These are phyloP conservation scores for Pulchroboletus neoregius DNA, from an alignment of 1,284 basidiomycete species.

Conservation along the genomic window DNA sequence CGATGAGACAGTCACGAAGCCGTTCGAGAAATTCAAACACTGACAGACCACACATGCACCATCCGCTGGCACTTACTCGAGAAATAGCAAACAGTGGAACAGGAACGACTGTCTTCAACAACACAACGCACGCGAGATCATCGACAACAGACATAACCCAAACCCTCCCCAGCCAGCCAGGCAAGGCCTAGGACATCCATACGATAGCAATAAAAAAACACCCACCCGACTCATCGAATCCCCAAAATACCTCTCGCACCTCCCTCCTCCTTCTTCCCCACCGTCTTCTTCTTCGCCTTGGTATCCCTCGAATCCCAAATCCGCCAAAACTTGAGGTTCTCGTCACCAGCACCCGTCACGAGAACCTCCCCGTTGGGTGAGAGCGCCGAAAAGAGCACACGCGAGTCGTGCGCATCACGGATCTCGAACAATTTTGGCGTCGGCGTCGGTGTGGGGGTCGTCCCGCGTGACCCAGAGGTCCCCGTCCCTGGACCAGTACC, in stretches of 20 bases:
- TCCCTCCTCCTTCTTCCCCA: conserved; percentile 34
- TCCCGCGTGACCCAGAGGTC: conserved; percentile 13
- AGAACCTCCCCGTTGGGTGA: conserved; percentile 87
- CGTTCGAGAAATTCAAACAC: no score
- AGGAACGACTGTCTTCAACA: background rate
- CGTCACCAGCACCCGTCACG: conserved; percentile 87
- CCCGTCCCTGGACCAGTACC: conserved; percentile 22
- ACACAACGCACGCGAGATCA: background rate
- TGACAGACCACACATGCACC: no score
- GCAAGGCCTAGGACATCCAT: background rate
- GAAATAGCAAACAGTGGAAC: no score
- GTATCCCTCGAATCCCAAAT: conserved; percentile 60
- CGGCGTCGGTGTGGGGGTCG: conserved; percentile 16
- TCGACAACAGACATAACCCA: background rate
- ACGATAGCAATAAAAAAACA: background rate
- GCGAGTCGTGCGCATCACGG: conserved; percentile 85
- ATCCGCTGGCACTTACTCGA: no score
- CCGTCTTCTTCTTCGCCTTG: conserved; percentile 46
- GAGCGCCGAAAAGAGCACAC: conserved; percentile 83
- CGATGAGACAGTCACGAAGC: no score
- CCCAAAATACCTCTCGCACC: conserved; percentile 34
- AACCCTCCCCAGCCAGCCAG: background rate
- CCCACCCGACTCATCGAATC: conserved; percentile 29
- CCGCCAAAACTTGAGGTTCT: conserved; percentile 92
- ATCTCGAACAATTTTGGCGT: conserved; percentile 69